phyloP scores from a whole-genome alignment of 768 basidiomycete genomes.

The Tylopilus vinaceipallidus region DNA sequence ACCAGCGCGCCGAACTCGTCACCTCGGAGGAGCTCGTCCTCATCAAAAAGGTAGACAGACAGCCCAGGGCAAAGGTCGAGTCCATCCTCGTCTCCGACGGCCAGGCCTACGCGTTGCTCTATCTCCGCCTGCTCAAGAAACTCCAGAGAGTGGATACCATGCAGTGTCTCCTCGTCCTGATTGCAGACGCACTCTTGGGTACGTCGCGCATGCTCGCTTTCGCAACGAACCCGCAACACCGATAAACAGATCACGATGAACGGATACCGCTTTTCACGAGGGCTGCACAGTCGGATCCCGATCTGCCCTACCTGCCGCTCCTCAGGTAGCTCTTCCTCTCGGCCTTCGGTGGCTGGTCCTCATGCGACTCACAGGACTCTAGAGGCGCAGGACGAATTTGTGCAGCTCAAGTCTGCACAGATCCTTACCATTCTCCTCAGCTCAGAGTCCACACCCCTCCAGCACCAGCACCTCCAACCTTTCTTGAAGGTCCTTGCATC shows the following conservation, averaged over 20 bases:
- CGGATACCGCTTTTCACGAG: constrained; percentile 74
- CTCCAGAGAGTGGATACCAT: constrained; percentile 83
- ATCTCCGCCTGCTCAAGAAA: constrained; percentile 85
- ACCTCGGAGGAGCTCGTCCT: constrained; percentile 82
- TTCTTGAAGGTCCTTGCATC: constrained; percentile 59
- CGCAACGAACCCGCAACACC: not conserved
- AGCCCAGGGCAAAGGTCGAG: constrained; percentile 69
- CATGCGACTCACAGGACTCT: constrained; percentile 52
- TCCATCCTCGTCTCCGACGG: constrained; percentile 82
- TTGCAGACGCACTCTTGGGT: constrained; percentile 88
- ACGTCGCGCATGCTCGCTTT: constrained; percentile 18
- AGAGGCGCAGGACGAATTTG: constrained; percentile 88
- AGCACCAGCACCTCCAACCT: constrained; percentile 52
- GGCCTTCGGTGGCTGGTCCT: constrained; percentile 2
- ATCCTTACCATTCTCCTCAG: constrained; percentile 84
- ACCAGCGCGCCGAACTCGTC: constrained; percentile 90
- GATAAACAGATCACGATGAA: constrained; percentile 74
- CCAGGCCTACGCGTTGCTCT: constrained; percentile 79
- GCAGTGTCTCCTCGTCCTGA: constrained; percentile 81
- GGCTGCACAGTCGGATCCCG: constrained; percentile 62
- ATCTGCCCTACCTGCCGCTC: constrained; percentile 78
- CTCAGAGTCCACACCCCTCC: constrained; percentile 48
- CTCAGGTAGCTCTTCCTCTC: constrained; percentile 50
- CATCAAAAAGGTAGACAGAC: constrained; percentile 89
- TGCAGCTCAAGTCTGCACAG: constrained; percentile 87